Conservation (phyloP, 495 filamentous ascomycete species). For the Alectoria sarmentosa region DNA sequence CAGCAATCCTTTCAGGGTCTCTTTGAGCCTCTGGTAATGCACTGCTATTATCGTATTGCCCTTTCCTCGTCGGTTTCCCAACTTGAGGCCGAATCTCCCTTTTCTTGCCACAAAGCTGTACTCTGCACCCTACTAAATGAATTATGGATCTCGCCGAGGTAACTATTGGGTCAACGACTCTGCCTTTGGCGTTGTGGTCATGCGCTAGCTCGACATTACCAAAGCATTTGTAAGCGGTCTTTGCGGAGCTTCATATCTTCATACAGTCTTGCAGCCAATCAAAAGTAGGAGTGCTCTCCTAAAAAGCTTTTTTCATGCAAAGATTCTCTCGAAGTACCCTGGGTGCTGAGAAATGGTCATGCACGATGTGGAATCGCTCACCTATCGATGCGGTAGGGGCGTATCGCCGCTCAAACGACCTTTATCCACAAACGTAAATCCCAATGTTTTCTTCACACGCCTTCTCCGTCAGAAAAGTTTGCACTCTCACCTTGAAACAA, state of each 20-base stretch:
- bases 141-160: background rate
- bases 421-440: background rate
- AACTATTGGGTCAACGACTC: background rate
- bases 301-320: background rate
- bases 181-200: background rate
- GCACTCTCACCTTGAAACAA: background rate
- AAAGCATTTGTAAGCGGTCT: background rate
- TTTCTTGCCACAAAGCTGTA: background rate
- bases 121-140: background rate
- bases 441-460: background rate
- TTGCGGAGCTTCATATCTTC: background rate
- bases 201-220: background rate
- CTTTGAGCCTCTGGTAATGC: background rate
- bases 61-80: background rate
- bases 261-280: background rate
- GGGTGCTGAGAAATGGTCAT: background rate
- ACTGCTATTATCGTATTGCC: background rate
- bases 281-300: background rate
- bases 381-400: background rate
- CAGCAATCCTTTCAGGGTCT: background rate
- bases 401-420: background rate
- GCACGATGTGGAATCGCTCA: background rate
- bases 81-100: background rate
- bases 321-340: background rate
- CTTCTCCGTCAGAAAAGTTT: background rate